Evolutionary conservation across 495 filamentous ascomycete genomes (phyloP).

Genomic region (Evernia prunastri): DNA sequence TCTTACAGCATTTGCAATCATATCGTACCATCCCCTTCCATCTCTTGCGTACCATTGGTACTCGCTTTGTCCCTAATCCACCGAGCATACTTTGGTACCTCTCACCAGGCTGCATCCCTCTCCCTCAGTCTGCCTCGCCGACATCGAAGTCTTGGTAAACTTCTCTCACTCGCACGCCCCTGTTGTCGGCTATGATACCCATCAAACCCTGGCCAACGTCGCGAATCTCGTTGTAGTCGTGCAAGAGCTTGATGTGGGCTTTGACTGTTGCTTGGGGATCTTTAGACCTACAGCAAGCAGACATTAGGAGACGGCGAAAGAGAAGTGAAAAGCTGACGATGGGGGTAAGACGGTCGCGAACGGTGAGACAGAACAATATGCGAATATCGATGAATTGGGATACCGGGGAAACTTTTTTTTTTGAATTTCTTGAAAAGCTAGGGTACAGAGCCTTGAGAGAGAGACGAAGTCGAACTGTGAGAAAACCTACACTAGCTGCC

Average conservation of each 20-base stretch:
- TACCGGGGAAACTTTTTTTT: background rate
- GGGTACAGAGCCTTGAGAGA: background rate
- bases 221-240: slow-evolving; percentile 74
- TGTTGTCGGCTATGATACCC: slow-evolving; percentile 64
- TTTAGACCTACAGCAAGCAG: slow-evolving; percentile 18
- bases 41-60: background rate
- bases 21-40: background rate
- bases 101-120: background rate
- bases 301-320: slow-evolving; percentile 6
- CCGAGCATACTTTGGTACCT: too few species aligned
- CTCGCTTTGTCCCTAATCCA: background rate
- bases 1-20: background rate
- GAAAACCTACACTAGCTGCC: slow-evolving; percentile 36
- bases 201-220: slow-evolving; percentile 68
- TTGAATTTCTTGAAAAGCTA: too few species aligned
- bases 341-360: background rate
- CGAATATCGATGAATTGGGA: background rate
- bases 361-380: background rate
- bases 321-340: background rate
- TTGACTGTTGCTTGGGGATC: slow-evolving; percentile 47
- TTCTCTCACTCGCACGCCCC: slow-evolving; percentile 54
- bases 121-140: slow-evolving; percentile 35
- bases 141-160: slow-evolving; percentile 56
- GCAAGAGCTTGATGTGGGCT: slow-evolving; percentile 59
- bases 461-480: background rate